A percentile compares a stretch with the other conserved stretches of the same genome.
These are phyloP conservation scores for Fusarium sp. DNA, from an alignment of 2,329 filamentous ascomycete species.

Conservation along the genomic window DNA sequence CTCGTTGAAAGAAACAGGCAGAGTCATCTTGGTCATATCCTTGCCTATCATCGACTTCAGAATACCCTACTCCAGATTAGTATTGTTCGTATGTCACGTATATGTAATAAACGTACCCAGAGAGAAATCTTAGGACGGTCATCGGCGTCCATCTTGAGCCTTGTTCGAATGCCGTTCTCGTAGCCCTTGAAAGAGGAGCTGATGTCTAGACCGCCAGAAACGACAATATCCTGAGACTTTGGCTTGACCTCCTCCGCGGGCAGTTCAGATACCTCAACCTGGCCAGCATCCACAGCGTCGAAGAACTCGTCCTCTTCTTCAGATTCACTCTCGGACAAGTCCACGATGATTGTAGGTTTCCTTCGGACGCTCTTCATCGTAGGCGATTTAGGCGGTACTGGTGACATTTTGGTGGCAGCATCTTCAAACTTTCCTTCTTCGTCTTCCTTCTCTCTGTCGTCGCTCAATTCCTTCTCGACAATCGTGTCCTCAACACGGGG, in stretches of 20 bases:
- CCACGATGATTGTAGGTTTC: conserved; percentile 73
- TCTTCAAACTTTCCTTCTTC: conserved; percentile 37
- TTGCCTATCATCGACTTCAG: conserved; percentile 99
- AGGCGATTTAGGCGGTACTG: conserved; percentile 16
- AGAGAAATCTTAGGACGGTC: conserved; percentile 92
- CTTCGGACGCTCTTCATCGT: conserved; percentile 52
- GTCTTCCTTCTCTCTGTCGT: conserved; percentile 28
- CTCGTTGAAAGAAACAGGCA: conserved; percentile 98
- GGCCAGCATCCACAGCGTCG: conserved; percentile 92
- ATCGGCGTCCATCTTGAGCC: conserved; percentile 88
- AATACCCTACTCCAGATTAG: conserved; percentile 71
- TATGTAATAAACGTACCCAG: conserved; percentile 72
- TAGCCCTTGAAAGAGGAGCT: conserved; percentile 85
- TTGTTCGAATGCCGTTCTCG: conserved; percentile 82
- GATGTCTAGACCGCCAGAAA: conserved; percentile 67
- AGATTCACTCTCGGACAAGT: conserved; percentile 81
- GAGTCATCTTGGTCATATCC: conserved; percentile 99
- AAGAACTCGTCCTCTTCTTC: conserved; percentile 94
- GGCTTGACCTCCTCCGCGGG: conserved; percentile 58
- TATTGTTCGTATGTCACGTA: not conserved
- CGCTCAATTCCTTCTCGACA: conserved; percentile 46
- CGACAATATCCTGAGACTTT: conserved; percentile 53
- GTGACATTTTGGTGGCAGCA: conserved; percentile 18
- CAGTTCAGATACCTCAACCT: conserved; percentile 81
- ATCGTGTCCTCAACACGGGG: conserved; percentile 38